phyloP scores from a whole-genome alignment of 805 yeast species.

The Pichia thaimueangensis region DNA sequence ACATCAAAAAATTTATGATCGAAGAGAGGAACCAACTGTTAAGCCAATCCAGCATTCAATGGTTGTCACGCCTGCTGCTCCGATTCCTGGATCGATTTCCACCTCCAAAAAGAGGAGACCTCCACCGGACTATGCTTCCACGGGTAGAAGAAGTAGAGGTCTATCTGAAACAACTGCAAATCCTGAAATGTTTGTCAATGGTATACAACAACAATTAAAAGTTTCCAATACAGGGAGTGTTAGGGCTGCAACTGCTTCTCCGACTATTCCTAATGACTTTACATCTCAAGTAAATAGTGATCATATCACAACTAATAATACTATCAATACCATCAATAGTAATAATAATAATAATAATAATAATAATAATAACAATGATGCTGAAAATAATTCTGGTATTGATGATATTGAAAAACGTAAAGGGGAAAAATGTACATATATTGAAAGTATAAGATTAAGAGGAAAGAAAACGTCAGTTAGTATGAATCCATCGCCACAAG shows the following conservation, averaged over 20 bases:
- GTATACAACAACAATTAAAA: neutral
- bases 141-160: conserved; percentile 33
- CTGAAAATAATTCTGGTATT: neutral
- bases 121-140: conserved; percentile 34
- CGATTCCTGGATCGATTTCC: conserved; percentile 5
- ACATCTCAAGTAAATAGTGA: too few species aligned
- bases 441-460: conserved; percentile 21
- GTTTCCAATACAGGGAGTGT: neutral
- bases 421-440: conserved; percentile 48
- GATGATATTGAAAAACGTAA: conserved; percentile 24
- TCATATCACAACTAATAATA: too few species aligned
- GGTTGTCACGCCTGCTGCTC: conserved; percentile 18
- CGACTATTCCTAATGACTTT: too few species aligned
- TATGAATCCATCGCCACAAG: conserved; percentile 32
- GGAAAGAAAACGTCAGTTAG: conserved; percentile 4
- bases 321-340: too few species aligned
- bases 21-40: conserved; percentile 33
- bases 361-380: neutral
- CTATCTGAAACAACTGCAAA: conserved; percentile 30
- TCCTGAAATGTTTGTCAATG: conserved; percentile 26
- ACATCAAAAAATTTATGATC: conserved; percentile 27
- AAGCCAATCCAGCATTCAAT: conserved; percentile 26
- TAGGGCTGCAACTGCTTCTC: too few species aligned
- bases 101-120: conserved; percentile 27
- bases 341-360: neutral